A percentile compares a stretch with the other conserved stretches of the same genome.
Evolutionary conservation across 108 stramenopile genomes (phyloP).

Genomic region (Cyclostephanos tholiformis): DNA sequence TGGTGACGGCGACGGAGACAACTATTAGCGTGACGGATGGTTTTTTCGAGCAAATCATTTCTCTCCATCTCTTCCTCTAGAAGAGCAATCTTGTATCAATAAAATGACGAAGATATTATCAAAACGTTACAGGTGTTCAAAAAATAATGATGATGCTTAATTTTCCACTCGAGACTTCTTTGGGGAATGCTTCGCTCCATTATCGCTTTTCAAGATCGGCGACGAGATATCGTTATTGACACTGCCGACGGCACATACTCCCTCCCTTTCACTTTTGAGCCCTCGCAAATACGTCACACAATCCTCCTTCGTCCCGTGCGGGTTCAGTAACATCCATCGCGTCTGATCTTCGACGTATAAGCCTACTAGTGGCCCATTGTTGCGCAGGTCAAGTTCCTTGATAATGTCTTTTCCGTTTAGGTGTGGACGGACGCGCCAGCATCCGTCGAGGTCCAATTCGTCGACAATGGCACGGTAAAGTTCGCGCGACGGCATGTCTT

Average conservation of each 20-base stretch:
- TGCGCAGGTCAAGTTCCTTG: conserved; percentile 52
- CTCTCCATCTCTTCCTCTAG: too few relatives aligned
- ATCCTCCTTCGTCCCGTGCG: conserved; percentile 68
- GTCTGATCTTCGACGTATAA: conserved; percentile 74
- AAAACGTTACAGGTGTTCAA: background rate
- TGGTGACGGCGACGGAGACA: too few relatives aligned
- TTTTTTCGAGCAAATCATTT: too few relatives aligned
- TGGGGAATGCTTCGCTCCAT: conserved; percentile 26
- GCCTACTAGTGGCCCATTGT: conserved; percentile 68
- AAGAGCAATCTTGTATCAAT: too few relatives aligned
- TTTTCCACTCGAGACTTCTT: conserved; percentile 36
- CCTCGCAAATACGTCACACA: conserved; percentile 57
- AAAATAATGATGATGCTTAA: background rate
- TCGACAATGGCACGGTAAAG: conserved; percentile 53
- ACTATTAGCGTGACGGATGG: too few relatives aligned
- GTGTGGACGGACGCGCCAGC: conserved; percentile 72
- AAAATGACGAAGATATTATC: too few relatives aligned
- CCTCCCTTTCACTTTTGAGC: conserved; percentile 56
- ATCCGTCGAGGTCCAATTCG: conserved; percentile 65
- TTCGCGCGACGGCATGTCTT: conserved; percentile 38
- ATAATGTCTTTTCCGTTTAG: conserved; percentile 81
- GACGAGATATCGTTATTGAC: conserved; percentile 15
- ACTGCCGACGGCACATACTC: conserved; percentile 26
- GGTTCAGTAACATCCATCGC: conserved; percentile 79
- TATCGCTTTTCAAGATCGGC: background rate